Evolutionary conservation across 768 basidiomycete species (phyloP).

Genomic region (Termitomyces bulborhizus): DNA sequence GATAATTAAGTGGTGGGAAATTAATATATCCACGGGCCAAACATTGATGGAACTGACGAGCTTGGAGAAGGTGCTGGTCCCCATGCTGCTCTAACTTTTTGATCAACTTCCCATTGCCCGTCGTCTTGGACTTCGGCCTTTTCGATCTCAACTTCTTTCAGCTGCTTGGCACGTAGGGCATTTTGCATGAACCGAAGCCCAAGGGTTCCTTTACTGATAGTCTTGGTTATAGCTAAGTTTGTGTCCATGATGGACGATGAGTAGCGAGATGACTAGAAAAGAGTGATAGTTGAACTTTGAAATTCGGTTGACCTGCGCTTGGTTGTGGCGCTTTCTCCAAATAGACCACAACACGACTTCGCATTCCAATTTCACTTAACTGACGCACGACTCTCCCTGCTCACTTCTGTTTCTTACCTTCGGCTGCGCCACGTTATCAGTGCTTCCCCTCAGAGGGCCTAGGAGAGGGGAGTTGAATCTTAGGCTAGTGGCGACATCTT

Average conservation of each 20-base stretch:
- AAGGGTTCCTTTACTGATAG: slow-evolving; percentile 57
- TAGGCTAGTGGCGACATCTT: background rate
- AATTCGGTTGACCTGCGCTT: background rate
- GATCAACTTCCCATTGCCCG: slow-evolving; percentile 57
- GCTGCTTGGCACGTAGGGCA: slow-evolving; percentile 48
- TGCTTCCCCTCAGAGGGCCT: background rate
- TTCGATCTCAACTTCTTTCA: slow-evolving; percentile 42
- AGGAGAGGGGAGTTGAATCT: background rate
- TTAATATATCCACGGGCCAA: background rate
- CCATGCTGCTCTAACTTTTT: slow-evolving; percentile 52
- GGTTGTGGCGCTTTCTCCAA: background rate
- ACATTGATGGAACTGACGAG: slow-evolving; percentile 15
- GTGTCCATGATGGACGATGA: slow-evolving; percentile 23
- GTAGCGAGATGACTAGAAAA: background rate
- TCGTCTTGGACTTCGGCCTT: slow-evolving; percentile 56
- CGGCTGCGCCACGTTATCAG: background rate
- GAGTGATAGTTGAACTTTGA: too few species aligned
- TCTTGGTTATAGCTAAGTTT: slow-evolving; percentile 23
- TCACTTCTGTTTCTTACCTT: background rate
- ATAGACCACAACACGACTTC: slow-evolving; percentile 5
- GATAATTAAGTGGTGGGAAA: background rate
- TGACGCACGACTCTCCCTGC: background rate
- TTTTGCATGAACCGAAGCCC: slow-evolving; percentile 73
- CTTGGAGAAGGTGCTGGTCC: slow-evolving; percentile 16
- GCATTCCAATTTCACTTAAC: too few species aligned